These are phyloP conservation scores for Colletotrichum shisoi DNA, from an alignment of 2,329 filamentous ascomycete species.

Conservation along the genomic window DNA sequence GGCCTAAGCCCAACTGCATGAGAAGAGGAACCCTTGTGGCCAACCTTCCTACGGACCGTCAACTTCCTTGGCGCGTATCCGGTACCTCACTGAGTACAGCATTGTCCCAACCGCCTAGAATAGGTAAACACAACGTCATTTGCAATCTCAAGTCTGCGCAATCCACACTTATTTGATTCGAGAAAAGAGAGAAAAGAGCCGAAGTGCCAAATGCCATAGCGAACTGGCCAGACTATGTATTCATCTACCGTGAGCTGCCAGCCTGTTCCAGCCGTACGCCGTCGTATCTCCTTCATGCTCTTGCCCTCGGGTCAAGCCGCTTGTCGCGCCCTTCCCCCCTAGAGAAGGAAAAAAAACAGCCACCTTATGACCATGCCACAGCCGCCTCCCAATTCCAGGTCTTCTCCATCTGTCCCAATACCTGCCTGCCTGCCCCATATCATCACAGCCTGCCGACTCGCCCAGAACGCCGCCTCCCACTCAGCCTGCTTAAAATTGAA, in stretches of 20 bases:
- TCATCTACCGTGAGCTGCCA: conserved; percentile 30
- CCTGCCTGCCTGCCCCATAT: conserved; percentile 3
- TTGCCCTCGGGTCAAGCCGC: conserved; percentile 14
- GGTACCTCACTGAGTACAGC: too few species aligned
- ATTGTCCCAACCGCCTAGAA: too few species aligned
- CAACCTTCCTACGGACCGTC: neutral
- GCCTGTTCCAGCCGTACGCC: conserved; percentile 22
- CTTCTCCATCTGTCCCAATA: conserved; percentile 18
- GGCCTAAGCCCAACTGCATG: neutral
- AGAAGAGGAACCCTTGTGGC: neutral
- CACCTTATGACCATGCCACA: conserved; percentile 18
- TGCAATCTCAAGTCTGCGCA: neutral
- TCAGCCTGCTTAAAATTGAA: conserved; percentile 16
- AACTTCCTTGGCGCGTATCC: neutral
- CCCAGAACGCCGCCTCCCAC: conserved; percentile 32
- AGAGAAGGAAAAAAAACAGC: neutral
- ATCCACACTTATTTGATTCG: neutral
- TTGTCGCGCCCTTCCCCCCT: conserved; percentile 1
- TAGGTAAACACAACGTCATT: neutral
- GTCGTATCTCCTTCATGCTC: conserved; percentile 1
- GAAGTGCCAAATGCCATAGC: conserved; percentile 5
- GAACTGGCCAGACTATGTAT: conserved; percentile 30
- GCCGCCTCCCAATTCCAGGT: conserved; percentile 7
- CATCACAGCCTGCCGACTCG: conserved; percentile 27
- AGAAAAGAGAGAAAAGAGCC: neutral